These are phyloP conservation scores for Ordospora pajunii DNA, from an alignment of 371 early-diverging fungal species.

Conservation along the genomic window DNA sequence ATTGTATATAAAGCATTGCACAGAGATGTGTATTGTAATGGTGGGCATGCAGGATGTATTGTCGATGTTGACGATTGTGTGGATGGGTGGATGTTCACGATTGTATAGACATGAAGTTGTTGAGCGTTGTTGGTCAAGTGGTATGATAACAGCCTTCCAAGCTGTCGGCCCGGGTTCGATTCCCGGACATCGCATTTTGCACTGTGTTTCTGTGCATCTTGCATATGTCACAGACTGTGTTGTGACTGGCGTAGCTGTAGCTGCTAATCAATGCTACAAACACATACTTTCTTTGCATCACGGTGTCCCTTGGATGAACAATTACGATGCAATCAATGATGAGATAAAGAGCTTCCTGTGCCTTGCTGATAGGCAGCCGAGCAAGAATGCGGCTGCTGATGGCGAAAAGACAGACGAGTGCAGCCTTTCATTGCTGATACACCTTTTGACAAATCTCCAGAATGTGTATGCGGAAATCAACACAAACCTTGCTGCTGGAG, in stretches of 20 bases:
- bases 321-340: conserved; percentile 38
- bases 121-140: conserved; percentile 44
- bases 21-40: too few species aligned
- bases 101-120: too few species aligned
- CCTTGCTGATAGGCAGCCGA: neutral
- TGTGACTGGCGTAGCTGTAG: too few species aligned
- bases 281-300: too few species aligned
- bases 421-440: conserved; percentile 9
- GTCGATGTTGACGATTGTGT: too few species aligned
- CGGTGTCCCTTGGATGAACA: conserved; percentile 13
- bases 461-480: conserved; percentile 40
- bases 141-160: conserved; percentile 49
- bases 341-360: conserved; percentile 36
- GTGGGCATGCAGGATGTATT: too few species aligned
- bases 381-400: neutral
- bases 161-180: conserved; percentile 50
- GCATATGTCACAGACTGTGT: too few species aligned
- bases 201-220: too few species aligned
- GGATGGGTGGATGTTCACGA: too few species aligned
- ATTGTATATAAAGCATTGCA: too few species aligned
- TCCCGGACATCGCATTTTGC: conserved; percentile 44
- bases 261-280: too few species aligned
- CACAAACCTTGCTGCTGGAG: conserved; percentile 11
- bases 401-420: neutral
- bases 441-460: conserved; percentile 27